Evolutionary conservation across 306 rosid genomes (phyloP), one percentile per base, ranked within the genome.

Genomic region (Cyamopsis tetragonoloba): DNA sequence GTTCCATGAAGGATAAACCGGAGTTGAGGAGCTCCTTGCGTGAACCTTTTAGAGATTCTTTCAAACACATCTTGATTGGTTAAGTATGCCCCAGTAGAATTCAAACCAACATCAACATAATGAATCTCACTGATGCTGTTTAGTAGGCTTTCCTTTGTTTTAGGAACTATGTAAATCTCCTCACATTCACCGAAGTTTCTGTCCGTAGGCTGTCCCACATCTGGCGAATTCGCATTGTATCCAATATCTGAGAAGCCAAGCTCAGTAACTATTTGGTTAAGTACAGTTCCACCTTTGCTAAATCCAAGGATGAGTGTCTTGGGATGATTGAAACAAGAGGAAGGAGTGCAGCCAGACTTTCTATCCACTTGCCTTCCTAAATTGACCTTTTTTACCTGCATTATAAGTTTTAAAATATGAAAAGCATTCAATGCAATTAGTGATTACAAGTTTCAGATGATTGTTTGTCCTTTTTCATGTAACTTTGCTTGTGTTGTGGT

Each of bases 231-330:
- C 24, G 13, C 66, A 37, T 31, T 44, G 1, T 74, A 70, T 58
- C 31, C 75, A 26, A 65, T 50, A 46, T 71, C 82, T 10, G 74
- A 73, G 72, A 73, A 84, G 68, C 87, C 82, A 38, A 89, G 88
- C 41, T 92, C 98, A 2, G 96, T 71, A 61, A 87, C 81, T 62
- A 92, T 61, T 62, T 92, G 98, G 77, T 92, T 92, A 57, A 89
- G 47, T 6, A 92, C 91, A 28, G 89, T 72, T 38, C 98, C 98
- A 4, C 98, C 98, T 81, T 92, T 89, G 87, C 96, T 92, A 73
- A 92, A 92, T 67, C 96, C 98, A 46, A 92, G 84, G 57, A 88
- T 28, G 64, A 82, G 49, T 38, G 89, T 89, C 71, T 75, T 67
- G 7, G 96, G 89, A 8, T 51, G 78, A 56, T 23, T n/a, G 63